A percentile compares a stretch with the other conserved stretches of the same genome.
Evolutionary conservation across 768 basidiomycete genomes (phyloP).

Genomic region (Podaxis carcinomalis): DNA sequence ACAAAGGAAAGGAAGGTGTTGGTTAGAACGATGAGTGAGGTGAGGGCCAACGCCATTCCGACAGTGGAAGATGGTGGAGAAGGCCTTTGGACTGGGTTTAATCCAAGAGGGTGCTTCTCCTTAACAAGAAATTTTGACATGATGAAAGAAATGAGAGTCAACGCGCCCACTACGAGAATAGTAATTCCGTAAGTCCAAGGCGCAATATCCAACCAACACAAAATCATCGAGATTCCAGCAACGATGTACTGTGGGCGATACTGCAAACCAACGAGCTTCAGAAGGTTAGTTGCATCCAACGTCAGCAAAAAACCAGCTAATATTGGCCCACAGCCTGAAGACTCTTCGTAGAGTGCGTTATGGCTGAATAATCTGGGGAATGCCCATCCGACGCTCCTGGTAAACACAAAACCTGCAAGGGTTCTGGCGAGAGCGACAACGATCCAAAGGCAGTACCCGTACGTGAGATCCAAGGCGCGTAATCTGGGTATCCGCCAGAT

Average conservation of each 20-base stretch:
- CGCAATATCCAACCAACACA: conserved; percentile 25
- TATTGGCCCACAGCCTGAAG: conserved; percentile 31
- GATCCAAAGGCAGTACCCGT: conserved; percentile 22
- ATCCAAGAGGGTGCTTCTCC: background rate
- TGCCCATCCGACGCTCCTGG: conserved; percentile 30
- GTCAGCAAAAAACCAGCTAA: conserved; percentile 9
- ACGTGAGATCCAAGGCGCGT: conserved; percentile 13
- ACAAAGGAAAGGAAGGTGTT: conserved; percentile 14
- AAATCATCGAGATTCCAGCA: background rate
- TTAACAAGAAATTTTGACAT: background rate
- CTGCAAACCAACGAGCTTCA: conserved; percentile 8
- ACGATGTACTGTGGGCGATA: background rate
- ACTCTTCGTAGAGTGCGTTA: conserved; percentile 34
- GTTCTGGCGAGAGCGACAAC: conserved; percentile 20
- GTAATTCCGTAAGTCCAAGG: conserved; percentile 36
- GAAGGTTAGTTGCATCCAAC: background rate
- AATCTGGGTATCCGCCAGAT: conserved; percentile 16
- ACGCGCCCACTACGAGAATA: conserved; percentile 19
- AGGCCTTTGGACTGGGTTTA: background rate
- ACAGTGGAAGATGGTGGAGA: background rate
- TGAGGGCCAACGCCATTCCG: background rate
- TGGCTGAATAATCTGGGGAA: conserved; percentile 34
- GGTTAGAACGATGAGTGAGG: background rate
- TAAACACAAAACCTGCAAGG: conserved; percentile 21
- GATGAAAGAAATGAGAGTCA: conserved; percentile 13